A percentile compares a stretch with the other conserved stretches of the same genome.
Evolutionary conservation across 225 moss, liverwort and hornwort genomes (phyloP).

Genomic region (Pleurozium schreberi): DNA sequence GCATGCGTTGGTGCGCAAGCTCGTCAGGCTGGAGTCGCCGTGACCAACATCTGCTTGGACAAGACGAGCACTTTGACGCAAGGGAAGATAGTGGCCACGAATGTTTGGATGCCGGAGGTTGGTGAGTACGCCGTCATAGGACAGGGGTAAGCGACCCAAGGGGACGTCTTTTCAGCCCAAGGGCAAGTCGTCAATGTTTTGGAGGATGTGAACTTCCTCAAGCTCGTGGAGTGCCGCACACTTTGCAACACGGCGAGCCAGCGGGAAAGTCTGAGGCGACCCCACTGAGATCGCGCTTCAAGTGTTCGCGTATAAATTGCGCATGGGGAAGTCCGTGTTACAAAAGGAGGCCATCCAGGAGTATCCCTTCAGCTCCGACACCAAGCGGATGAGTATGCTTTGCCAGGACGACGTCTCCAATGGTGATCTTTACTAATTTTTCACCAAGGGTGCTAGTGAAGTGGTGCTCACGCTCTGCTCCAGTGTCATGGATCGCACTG

Average conservation of each 20-base stretch:
- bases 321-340: constrained; percentile 2
- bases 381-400: constrained; percentile 14
- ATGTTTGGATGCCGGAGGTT: constrained; percentile 5
- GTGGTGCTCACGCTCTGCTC: not conserved
- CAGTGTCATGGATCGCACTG: not conserved
- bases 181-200: not conserved
- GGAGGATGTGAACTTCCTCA: not conserved
- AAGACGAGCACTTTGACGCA: constrained; percentile 21
- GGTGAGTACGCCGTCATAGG: not conserved
- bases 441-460: not conserved
- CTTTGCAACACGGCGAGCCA: constrained; percentile 25
- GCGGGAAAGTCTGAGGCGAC: constrained; percentile 22
- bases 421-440: not conserved
- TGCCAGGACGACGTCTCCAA: not conserved
- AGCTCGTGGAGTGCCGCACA: constrained; percentile 22
- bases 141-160: not conserved
- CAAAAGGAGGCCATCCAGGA: not conserved
- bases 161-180: not conserved
- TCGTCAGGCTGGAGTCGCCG: constrained; percentile 24
- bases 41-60: constrained; percentile 33
- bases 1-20: constrained; percentile 20
- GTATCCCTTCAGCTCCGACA: constrained; percentile 8
- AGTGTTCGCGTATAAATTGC: constrained; percentile 8
- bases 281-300: constrained; percentile 9
- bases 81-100: constrained; percentile 27